Evolutionary conservation across 2,329 filamentous ascomycete species (phyloP).

Genomic region (Phialophora verrucosa): DNA sequence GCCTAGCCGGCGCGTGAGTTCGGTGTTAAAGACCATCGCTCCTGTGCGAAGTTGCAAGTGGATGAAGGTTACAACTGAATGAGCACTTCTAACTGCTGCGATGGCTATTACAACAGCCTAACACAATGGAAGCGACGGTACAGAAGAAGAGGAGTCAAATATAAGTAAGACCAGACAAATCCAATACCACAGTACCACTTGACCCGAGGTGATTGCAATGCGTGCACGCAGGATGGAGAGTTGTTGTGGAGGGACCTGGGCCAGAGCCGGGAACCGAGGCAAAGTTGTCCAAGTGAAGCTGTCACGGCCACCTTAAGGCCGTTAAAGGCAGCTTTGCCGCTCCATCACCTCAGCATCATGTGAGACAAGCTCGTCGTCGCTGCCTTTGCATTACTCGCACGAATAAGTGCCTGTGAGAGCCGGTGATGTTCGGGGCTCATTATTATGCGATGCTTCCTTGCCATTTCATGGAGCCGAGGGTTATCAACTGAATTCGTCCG

Average conservation of each 20-base stretch:
- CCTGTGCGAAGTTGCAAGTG: background rate
- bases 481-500: background rate
- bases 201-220: conserved; percentile 26
- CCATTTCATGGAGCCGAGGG: background rate
- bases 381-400: background rate
- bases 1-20: conserved; percentile 65
- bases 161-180: conserved; percentile 10
- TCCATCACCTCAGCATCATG: conserved; percentile 1
- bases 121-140: background rate
- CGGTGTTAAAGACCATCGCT: conserved; percentile 68
- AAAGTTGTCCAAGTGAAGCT: background rate
- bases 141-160: background rate
- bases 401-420: background rate
- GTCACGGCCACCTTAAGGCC: conserved; percentile 8
- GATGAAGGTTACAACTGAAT: background rate
- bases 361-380: background rate
- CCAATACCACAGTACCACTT: conserved; percentile 4
- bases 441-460: background rate
- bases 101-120: background rate
- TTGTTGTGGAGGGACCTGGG: conserved; percentile 4
- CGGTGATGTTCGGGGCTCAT: background rate
- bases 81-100: background rate
- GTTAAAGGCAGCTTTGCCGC: conserved; percentile 11
- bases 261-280: conserved; percentile 28
- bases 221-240: background rate